Base-by-base conservation (phyloP, 208 protist species). In the Trypanosoma platydactyli region DNA sequence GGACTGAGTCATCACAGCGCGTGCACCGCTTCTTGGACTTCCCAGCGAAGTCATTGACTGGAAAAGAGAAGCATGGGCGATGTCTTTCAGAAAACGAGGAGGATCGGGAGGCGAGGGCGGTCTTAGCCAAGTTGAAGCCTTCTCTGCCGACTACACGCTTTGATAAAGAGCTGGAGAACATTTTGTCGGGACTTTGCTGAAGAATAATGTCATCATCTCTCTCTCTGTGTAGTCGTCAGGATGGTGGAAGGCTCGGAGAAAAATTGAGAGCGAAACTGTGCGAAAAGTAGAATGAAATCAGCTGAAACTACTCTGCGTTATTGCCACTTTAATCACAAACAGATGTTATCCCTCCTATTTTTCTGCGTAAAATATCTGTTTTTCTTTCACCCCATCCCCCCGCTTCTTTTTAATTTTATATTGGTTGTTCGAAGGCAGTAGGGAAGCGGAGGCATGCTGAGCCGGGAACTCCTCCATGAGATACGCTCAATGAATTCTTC, bases 81-180 rank as follows among this genome's bases (percentile, higher is more conserved):
- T 27, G 42, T 20, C 18, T 41, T 40, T 66, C 68, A 5, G 15
- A 12, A 18, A 44, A 4, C 20, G 60, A 73, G 25, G 68, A 73
- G 45, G 49, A 15, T 12, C 44, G 1, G 15, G 38, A 25, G 16
- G 60, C 68, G 25, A 64, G 25, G 38, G 52, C 27, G 18, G 25
- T 73, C 7, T 30, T 66, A 27, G 44, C 42, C 1, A 73, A 30
- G 20, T 73, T 73, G 52, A 52, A 73, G n/a, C 60, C 67, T 16
- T 64, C 50, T 24, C n/a, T 73, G 5, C 68, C 68, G 18, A 68
- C 68, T 12, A 73, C 53, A 35, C 58, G 60, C 11, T 67, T 63
- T 46, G 60, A 67, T 67, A 20, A 51, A 27, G 12, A 54, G 44
- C 46, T 73, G 41, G 49, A 55, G 18, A 22, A 56, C 25, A 48